A percentile compares a stretch with the other conserved stretches of the same genome.
These are phyloP conservation scores for Hymenoscyphus fructigenus DNA, from an alignment of 2,329 filamentous ascomycete species.

Conservation along the genomic window DNA sequence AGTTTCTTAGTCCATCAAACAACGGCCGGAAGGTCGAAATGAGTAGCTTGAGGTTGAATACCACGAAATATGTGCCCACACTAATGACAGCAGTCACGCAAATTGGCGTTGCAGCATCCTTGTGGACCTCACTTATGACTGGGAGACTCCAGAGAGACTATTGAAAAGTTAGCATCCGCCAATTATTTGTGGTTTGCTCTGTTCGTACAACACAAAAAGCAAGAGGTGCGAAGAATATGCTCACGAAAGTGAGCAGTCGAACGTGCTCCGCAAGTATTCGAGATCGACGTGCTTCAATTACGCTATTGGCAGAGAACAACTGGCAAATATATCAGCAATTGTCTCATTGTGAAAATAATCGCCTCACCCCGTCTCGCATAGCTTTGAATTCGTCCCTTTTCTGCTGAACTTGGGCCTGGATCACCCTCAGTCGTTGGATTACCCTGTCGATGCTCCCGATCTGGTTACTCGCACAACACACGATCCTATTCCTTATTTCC, in stretches of 20 bases:
- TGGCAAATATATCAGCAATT: not conserved
- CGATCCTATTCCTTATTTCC: not conserved
- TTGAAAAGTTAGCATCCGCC: not conserved
- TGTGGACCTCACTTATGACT: not conserved
- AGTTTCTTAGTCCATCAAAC: not conserved
- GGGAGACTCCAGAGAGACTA: conserved; percentile 9
- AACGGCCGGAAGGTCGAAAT: conserved; percentile 1
- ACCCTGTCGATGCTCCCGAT: not conserved
- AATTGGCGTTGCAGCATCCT: conserved; percentile 4
- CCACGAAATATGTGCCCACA: conserved; percentile 1
- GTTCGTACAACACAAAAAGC: conserved; percentile 4
- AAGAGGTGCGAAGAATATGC: conserved; percentile 9
- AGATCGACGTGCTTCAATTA: conserved; percentile 8
- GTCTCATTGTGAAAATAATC: not conserved
- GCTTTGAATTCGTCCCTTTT: conserved; percentile 7
- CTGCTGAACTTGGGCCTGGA: conserved; percentile 1
- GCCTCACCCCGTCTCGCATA: not conserved
- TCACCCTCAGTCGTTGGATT: conserved; percentile 1
- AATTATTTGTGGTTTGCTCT: not conserved
- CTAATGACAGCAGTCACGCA: not conserved
- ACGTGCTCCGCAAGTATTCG: not conserved
- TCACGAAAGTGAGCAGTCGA: conserved; percentile 1
- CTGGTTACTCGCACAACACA: not conserved
- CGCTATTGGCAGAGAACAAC: conserved; percentile 2
- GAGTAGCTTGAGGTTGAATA: conserved; percentile 6